A percentile compares a stretch with the other conserved stretches of the same genome.
Evolutionary conservation across 1,284 basidiomycete genomes (phyloP).

Genomic region (Cutaneotrichosporon cyanovorans): DNA sequence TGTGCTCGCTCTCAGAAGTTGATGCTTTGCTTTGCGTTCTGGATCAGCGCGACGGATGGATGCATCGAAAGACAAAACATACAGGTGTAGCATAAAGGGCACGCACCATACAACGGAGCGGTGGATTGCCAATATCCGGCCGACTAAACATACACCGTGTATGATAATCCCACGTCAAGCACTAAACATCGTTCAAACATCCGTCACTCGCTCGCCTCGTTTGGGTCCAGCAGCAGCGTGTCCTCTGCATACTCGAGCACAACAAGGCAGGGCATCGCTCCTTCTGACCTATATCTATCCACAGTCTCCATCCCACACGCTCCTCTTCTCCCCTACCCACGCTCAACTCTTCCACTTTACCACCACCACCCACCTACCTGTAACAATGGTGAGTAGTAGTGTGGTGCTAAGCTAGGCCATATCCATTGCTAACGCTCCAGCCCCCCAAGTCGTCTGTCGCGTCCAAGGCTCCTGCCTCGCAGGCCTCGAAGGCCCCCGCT

Average conservation of each 20-base stretch:
- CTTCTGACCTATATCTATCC: not conserved
- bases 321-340: conserved; percentile 4
- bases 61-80: not conserved
- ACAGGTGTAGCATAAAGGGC: not conserved
- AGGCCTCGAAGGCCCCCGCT: conserved; percentile 45
- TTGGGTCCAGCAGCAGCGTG: too few species aligned
- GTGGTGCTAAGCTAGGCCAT: not conserved
- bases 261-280: too few species aligned
- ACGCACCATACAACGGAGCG: too few species aligned
- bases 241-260: too few species aligned
- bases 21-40: too few species aligned
- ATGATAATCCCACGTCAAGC: too few species aligned
- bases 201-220: too few species aligned
- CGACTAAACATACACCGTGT: too few species aligned
- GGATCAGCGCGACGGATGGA: not conserved
- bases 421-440: conserved; percentile 6
- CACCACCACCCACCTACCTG: conserved; percentile 12
- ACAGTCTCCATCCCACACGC: not conserved
- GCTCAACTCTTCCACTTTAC: too few species aligned
- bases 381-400: conserved; percentile 28
- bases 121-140: too few species aligned
- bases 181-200: not conserved
- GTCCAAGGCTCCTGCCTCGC: conserved; percentile 58
- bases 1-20: too few species aligned
- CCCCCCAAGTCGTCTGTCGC: conserved; percentile 47